These are phyloP conservation scores for Candida khao-thaluensis DNA, from an alignment of 805 yeast genomes.

Conservation along the genomic window DNA sequence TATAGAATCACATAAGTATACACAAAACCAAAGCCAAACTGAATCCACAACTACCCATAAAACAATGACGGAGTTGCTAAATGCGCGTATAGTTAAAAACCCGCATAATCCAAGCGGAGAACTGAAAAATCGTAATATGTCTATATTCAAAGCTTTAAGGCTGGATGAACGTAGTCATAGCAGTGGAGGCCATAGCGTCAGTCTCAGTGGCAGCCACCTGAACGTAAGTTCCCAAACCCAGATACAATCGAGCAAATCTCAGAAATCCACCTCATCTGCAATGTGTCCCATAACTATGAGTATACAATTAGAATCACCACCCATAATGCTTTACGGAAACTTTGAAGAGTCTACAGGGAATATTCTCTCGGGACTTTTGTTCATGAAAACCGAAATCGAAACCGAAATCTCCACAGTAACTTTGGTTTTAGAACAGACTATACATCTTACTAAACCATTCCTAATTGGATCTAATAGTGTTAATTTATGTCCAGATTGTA, in stretches of 20 bases:
- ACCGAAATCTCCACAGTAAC: constrained; percentile 51
- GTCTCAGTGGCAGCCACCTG: no score
- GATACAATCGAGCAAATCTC: no score
- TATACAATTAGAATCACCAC: constrained; percentile 83
- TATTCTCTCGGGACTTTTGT: constrained; percentile 74
- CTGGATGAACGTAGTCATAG: not conserved
- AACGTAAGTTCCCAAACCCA: no score
- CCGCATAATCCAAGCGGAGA: constrained; percentile 7
- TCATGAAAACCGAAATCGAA: constrained; percentile 34
- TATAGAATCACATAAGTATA: no score
- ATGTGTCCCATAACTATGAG: constrained; percentile 23
- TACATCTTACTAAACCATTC: constrained; percentile 66
- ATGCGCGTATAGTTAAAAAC: constrained; percentile 2
- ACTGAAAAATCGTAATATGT: constrained; percentile 4
- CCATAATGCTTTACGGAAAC: constrained; percentile 79
- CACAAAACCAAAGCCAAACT: no score
- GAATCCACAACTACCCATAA: no score
- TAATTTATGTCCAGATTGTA: constrained; percentile 59
- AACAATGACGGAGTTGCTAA: constrained; percentile 4
- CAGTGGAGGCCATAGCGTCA: constrained; percentile 1
- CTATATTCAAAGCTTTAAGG: constrained; percentile 4
- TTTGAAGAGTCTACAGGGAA: constrained; percentile 83
- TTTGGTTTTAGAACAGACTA: constrained; percentile 68
- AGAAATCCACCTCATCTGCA: no score
- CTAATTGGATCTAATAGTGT: constrained; percentile 49